Percentiles rank a stretch among this genome's conserved stretches.
These are phyloP conservation scores for Boletus rufocinnamomeus DNA, from an alignment of 768 basidiomycete species.

Conservation along the genomic window DNA sequence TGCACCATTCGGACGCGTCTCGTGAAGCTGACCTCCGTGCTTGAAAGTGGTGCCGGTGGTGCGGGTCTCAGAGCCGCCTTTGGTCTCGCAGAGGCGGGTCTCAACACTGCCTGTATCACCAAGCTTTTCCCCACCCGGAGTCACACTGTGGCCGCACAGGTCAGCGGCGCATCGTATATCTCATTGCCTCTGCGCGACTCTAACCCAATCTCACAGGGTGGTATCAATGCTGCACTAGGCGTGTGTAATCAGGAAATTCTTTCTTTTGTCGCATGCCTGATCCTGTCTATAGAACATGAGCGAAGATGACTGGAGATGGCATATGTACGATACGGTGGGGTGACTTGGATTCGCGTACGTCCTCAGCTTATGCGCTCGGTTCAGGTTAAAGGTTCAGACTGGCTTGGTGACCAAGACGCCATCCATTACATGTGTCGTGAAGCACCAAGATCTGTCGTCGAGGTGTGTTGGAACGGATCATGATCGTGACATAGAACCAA, in stretches of 20 bases:
- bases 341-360: background rate
- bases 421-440: slow-evolving; percentile 99
- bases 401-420: slow-evolving; percentile 99
- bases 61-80: slow-evolving; percentile 98
- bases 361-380: slow-evolving; percentile 19
- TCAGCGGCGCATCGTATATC: slow-evolving; percentile 30
- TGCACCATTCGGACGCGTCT: slow-evolving; percentile 21
- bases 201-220: slow-evolving; percentile 58
- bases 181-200: slow-evolving; percentile 1
- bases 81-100: slow-evolving; percentile 95
- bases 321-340: slow-evolving; percentile 94
- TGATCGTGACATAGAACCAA: background rate
- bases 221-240: slow-evolving; percentile 96
- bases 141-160: slow-evolving; percentile 98
- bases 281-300: slow-evolving; percentile 80
- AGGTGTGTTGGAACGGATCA: slow-evolving; percentile 49
- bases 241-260: slow-evolving; percentile 45
- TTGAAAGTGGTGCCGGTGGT: slow-evolving; percentile 87
- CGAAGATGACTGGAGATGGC: slow-evolving; percentile 99
- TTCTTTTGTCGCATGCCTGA: slow-evolving; percentile 9
- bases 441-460: slow-evolving; percentile 90
- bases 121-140: slow-evolving; percentile 98
- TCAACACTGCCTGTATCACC: slow-evolving; percentile 99
- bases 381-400: slow-evolving; percentile 98
- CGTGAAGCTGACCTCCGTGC: slow-evolving; percentile 14